A percentile compares a stretch with the other conserved stretches of the same genome.
phyloP scores from a whole-genome alignment of 495 filamentous ascomycete species.

The Aspergillus cristatus region DNA sequence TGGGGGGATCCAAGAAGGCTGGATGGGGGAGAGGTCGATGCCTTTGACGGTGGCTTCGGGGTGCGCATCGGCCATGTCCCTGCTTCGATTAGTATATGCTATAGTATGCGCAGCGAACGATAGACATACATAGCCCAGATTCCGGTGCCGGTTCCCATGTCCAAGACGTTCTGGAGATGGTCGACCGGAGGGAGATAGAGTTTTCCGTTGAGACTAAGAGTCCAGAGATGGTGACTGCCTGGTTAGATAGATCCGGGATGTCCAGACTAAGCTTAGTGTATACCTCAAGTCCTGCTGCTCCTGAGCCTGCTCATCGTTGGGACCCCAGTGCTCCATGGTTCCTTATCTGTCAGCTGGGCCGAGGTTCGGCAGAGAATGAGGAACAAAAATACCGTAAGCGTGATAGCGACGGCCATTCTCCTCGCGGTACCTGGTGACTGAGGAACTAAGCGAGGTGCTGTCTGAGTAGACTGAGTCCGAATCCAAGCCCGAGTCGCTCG shows the following conservation, averaged over 20 bases:
- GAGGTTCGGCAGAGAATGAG: too few species aligned
- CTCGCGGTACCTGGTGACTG: constrained; percentile 21
- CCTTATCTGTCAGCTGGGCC: too few species aligned
- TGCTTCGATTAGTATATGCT: constrained; percentile 9
- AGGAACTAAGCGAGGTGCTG: not conserved
- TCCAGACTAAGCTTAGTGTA: too few species aligned
- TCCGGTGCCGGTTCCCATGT: constrained; percentile 50
- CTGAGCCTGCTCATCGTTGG: constrained; percentile 21
- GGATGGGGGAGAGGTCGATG: constrained; percentile 41
- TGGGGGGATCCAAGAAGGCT: constrained; percentile 22
- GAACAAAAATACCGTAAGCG: constrained; percentile 26
- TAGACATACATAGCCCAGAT: constrained; percentile 40
- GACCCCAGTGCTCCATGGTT: constrained; percentile 7
- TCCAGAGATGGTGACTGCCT: too few species aligned
- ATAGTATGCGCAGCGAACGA: not conserved
- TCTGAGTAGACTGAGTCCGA: not conserved
- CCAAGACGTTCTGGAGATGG: constrained; percentile 28
- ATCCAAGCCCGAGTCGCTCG: too few species aligned
- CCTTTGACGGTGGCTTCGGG: constrained; percentile 14
- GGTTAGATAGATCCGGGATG: too few species aligned
- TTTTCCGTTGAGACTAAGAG: too few species aligned
- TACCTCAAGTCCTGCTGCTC: constrained; percentile 21
- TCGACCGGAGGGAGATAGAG: too few species aligned
- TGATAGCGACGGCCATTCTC: constrained; percentile 62
- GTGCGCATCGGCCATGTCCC: constrained; percentile 13